These are phyloP conservation scores for Colletotrichum euphorbiae DNA, from an alignment of 2,329 filamentous ascomycete species.

Conservation along the genomic window DNA sequence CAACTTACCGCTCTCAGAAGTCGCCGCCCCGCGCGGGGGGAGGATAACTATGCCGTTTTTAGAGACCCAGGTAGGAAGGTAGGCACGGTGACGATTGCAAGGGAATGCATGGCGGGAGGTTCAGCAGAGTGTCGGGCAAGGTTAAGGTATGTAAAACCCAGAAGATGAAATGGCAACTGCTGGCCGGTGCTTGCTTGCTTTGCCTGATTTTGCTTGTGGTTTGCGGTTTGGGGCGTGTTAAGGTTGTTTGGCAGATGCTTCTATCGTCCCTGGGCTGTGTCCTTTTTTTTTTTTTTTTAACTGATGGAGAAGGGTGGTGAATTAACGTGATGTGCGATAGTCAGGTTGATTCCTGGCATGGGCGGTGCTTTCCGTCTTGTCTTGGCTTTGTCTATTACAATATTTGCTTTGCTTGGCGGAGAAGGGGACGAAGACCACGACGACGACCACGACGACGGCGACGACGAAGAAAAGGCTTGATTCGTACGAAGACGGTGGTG, in stretches of 20 bases:
- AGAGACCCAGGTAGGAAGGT: background rate
- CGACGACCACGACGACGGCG: background rate
- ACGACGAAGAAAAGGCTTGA: background rate
- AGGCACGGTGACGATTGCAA: background rate
- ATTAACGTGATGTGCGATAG: background rate
- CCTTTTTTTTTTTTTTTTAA: background rate
- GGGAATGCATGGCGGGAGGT: background rate
- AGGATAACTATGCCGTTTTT: background rate
- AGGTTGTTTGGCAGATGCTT: conserved; percentile 3
- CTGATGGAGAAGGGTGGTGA: background rate
- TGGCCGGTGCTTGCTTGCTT: conserved; percentile 23
- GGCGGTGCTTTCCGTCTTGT: background rate
- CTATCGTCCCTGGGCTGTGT: background rate
- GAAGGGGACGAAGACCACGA: background rate
- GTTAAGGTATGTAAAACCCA: conserved; percentile 9
- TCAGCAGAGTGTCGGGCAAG: background rate
- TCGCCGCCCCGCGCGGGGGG: no score
- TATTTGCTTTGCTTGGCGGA: background rate
- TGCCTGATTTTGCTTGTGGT: conserved; percentile 14
- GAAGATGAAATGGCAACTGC: conserved; percentile 26
- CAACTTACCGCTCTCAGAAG: background rate
- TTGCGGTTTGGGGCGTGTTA: background rate
- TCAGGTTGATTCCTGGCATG: no score
- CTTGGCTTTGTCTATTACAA: conserved; percentile 8
- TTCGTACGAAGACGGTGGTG: background rate